Evolutionary conservation across 1,284 basidiomycete genomes (phyloP), one percentile per base, ranked within the genome.

Genomic region (Cystobasidium slooffiae): DNA sequence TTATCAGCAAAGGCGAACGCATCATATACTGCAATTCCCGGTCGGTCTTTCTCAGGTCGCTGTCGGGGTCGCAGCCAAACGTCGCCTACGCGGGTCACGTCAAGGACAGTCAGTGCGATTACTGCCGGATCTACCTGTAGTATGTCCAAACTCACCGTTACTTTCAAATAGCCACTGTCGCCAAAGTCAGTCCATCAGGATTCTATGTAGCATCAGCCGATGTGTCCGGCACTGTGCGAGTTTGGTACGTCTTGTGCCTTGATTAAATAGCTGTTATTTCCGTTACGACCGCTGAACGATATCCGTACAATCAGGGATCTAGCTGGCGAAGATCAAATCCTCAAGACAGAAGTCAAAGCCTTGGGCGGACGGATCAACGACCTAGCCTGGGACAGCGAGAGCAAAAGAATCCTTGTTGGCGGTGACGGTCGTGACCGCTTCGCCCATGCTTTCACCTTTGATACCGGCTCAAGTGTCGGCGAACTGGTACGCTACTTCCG

Each of bases 341-440:
- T 97, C 75, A 97, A 97, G 82, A 88, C 89, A 47, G 93, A 94
- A 79, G 90, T 90, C 80, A 91, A 88, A 80, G 91, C 91, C 9
- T 84, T 99, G 55, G 88, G 89, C 0, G 94, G 94, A 2, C 87
- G 87, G 72, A 88, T 99, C 79, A 95, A 94, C 79, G 97, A 99
- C 83, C 87, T 99, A 6, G 90, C 90, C 22, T 98, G 95, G 94
- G 97, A 99, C 80, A 91, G 91, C 3, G 97, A 99, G 82, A 93
- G 91, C 80, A 97, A 98, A 83, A 88, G 97, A 16, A 91, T 99
- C 78, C 91, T 98, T 64, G 94, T 91, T 18, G 96, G 94, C n/a
- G 97, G 97, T 62, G 93, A 97, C 76, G 96, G 96, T 52, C 41
- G 64, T 1, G 18, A 44, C 77, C 93, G 91, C 79, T 94, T 92